These are phyloP conservation scores for Apiotrichum montevideense DNA, from an alignment of 1,284 basidiomycete species.

Conservation along the genomic window DNA sequence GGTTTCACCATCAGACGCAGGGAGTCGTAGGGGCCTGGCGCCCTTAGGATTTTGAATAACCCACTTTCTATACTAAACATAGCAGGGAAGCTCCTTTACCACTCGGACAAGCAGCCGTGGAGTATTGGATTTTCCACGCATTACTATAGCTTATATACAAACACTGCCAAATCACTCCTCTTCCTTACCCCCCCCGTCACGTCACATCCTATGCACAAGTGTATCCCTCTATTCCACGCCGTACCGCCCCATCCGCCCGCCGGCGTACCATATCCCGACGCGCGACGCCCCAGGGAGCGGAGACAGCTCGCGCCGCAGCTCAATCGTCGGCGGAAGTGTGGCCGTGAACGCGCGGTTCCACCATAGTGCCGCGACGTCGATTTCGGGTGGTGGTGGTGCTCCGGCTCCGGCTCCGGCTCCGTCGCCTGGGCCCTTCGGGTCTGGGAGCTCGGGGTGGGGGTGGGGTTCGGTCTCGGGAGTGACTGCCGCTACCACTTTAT, in stretches of 20 bases:
- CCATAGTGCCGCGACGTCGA: slow-evolving; percentile 7
- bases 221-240: neutral
- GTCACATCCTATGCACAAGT: too few species aligned
- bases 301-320: slow-evolving; percentile 10
- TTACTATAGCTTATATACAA: too few species aligned
- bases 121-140: too few species aligned
- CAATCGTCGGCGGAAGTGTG: slow-evolving; percentile 1
- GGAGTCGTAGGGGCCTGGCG: too few species aligned
- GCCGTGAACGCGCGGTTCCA: slow-evolving; percentile 11
- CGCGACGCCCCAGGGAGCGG: neutral
- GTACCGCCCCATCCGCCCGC: slow-evolving; percentile 9
- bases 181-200: too few species aligned
- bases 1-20: too few species aligned
- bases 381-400: neutral
- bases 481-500: neutral
- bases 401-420: neutral
- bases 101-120: too few species aligned
- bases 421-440: neutral
- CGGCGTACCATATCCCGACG: slow-evolving; percentile 13
- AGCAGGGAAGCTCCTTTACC: too few species aligned
- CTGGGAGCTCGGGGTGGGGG: neutral
- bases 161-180: too few species aligned
- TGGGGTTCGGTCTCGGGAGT: neutral
- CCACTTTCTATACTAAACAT: too few species aligned
- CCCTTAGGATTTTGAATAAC: too few species aligned